Evolutionary conservation across 2,329 filamentous ascomycete species (phyloP).

Genomic region (Xylariaceae sp.): DNA sequence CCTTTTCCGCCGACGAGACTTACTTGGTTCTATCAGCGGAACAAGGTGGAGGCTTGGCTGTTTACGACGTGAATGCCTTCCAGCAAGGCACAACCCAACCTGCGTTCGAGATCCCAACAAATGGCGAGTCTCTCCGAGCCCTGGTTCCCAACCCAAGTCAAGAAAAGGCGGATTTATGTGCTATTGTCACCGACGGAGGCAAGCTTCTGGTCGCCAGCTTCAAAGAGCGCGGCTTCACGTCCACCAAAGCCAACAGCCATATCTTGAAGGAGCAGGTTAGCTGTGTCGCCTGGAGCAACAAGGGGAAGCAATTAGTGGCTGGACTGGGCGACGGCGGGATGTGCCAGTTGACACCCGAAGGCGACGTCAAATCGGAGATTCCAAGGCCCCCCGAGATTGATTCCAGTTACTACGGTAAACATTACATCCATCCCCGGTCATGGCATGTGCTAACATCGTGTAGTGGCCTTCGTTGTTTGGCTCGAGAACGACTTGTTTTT

Average conservation of each 20-base stretch:
- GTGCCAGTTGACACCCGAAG: conserved; percentile 78
- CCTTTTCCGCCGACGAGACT: conserved; percentile 85
- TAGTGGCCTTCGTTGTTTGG: conserved; percentile 80
- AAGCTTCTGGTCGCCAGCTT: conserved; percentile 82
- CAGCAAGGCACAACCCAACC: conserved; percentile 62
- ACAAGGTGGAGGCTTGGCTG: conserved; percentile 72
- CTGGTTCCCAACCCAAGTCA: conserved; percentile 76
- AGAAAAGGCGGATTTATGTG: conserved; percentile 70
- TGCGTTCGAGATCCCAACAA: conserved; percentile 72
- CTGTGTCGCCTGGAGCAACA: conserved; percentile 85
- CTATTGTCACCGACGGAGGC: conserved; percentile 74
- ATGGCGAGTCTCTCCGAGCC: conserved; percentile 66
- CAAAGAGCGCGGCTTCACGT: conserved; percentile 57
- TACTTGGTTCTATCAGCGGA: conserved; percentile 81
- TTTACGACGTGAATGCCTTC: conserved; percentile 72
- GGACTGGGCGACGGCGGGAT: conserved; percentile 77
- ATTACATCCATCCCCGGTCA: conserved; percentile 6
- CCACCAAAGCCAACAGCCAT: conserved; percentile 56
- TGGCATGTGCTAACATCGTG: conserved; percentile 20
- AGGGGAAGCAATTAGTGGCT: conserved; percentile 87
- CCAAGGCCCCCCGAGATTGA: conserved; percentile 68
- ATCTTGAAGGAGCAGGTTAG: conserved; percentile 69
- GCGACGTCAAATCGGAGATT: conserved; percentile 70
- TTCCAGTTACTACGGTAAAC: conserved; percentile 62
- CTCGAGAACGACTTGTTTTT: conserved; percentile 84